Evolutionary conservation across 352 stramenopile genomes (phyloP).

Genomic region (Phytophthora vignae): DNA sequence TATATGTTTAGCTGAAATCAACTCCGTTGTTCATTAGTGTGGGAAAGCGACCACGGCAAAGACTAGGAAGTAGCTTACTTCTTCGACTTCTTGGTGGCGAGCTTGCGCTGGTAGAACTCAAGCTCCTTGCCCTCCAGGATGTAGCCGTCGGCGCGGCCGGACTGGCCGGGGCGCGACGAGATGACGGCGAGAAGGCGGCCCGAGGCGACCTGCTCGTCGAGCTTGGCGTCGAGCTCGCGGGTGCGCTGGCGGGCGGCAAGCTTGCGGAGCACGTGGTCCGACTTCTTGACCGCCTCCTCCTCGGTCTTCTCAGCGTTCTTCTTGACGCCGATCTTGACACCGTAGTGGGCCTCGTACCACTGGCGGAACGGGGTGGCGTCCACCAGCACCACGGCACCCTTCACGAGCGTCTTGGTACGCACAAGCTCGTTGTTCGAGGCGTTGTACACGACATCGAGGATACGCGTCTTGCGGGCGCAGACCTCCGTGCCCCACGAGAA

Average conservation of each 20-base stretch:
- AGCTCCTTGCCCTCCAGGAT: constrained; percentile 99
- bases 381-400: constrained; percentile 98
- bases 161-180: constrained; percentile 98
- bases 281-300: constrained; percentile 94
- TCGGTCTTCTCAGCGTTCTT: constrained; percentile 85
- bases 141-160: constrained; percentile 98
- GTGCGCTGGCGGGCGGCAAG: constrained; percentile 93
- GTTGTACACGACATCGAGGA: constrained; percentile 99
- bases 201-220: constrained; percentile 98
- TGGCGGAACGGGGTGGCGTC: constrained; percentile 99
- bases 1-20: constrained; percentile 49
- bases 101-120: constrained; percentile 99
- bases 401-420: constrained; percentile 99
- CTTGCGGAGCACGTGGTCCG: constrained; percentile 94
- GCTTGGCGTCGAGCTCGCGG: constrained; percentile 92
- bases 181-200: constrained; percentile 98
- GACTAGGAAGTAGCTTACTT: constrained; percentile 74
- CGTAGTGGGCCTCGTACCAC: constrained; percentile 99
- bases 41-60: constrained; percentile 10
- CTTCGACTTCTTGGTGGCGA: constrained; percentile 99
- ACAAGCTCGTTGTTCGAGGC: constrained; percentile 99
- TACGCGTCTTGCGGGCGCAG: constrained; percentile 98
- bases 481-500: constrained; percentile 99
- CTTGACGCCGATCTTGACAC: constrained; percentile 91
- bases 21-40: constrained; percentile 56